A percentile compares a stretch with the other conserved stretches of the same genome.
These are phyloP conservation scores for Acer negundo DNA, from an alignment of 345 rosid species.

Conservation along the genomic window DNA sequence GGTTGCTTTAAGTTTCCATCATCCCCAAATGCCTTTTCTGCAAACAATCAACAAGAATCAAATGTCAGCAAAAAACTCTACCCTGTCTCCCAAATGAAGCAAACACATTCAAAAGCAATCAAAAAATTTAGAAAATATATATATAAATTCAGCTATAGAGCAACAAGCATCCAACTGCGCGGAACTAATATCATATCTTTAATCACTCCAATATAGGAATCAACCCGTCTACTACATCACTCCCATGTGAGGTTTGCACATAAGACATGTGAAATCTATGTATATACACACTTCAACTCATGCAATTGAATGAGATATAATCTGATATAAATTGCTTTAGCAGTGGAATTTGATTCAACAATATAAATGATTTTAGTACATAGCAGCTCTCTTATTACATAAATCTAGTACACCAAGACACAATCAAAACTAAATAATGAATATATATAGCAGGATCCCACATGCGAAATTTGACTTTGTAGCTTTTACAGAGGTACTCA, in stretches of 20 bases:
- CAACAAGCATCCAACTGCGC: neutral
- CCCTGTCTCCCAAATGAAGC: neutral
- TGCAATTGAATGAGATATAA: neutral
- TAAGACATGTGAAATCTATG: neutral
- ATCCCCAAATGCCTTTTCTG: constrained; percentile 89
- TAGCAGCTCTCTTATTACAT: no score
- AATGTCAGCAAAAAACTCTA: constrained; percentile 1
- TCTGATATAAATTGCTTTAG: no score
- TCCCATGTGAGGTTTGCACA: no score
- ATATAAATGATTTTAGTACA: no score
- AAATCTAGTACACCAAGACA: no score
- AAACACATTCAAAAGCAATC: neutral
- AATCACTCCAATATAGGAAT: neutral
- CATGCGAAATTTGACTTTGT: no score
- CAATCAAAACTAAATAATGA: neutral
- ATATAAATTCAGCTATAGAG: neutral
- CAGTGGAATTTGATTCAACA: neutral
- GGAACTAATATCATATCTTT: neutral
- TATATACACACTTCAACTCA: neutral
- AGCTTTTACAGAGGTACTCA: no score
- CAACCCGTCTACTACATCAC: neutral
- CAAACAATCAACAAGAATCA: constrained; percentile 21
- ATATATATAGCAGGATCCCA: no score
- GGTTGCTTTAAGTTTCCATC: constrained; percentile 79
- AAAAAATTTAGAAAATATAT: neutral